A percentile compares a stretch with the other conserved stretches of the same genome.
These are phyloP conservation scores for Musa schizocarpa DNA, from an alignment of 176 grass and related monocot species.

Conservation along the genomic window DNA sequence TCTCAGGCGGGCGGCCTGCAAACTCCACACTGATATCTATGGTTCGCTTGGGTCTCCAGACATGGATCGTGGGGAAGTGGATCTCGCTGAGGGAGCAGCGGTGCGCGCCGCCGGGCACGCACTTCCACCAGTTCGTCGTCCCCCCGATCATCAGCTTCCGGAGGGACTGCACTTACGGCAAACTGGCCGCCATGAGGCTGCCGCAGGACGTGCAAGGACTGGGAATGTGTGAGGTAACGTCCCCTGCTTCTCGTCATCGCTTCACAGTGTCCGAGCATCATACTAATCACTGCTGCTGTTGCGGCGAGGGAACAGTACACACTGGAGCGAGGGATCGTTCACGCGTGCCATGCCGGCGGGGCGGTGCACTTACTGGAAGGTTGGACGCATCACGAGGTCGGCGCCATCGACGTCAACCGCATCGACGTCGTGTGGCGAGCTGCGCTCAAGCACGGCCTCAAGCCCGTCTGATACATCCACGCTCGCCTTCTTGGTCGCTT, in stretches of 20 bases:
- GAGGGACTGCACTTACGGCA: constrained; percentile 22
- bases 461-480: not conserved
- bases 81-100: constrained; percentile 3
- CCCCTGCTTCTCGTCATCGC: not conserved
- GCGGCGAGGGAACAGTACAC: constrained; percentile 10
- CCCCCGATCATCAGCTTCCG: constrained; percentile 15
- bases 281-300: not conserved
- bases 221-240: constrained; percentile 12
- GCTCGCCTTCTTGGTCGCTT: no score
- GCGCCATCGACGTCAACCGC: constrained; percentile 19
- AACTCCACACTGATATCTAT: not conserved
- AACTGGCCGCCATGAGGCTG: constrained; percentile 16
- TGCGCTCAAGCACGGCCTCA: constrained; percentile 12
- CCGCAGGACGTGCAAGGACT: constrained; percentile 18
- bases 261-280: not conserved
- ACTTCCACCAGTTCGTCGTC: constrained; percentile 24
- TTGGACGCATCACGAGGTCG: constrained; percentile 19
- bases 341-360: constrained; percentile 19
- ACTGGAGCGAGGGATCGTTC: constrained; percentile 14
- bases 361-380: constrained; percentile 13
- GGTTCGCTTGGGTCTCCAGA: not conserved
- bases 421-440: constrained; percentile 21
- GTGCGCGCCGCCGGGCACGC: constrained; percentile 10
- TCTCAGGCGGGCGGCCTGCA: not conserved
- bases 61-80: constrained; percentile 21